Base-by-base conservation (phyloP, 129 eudicot genomes). In the Chrysanthemum makinoi region DNA sequence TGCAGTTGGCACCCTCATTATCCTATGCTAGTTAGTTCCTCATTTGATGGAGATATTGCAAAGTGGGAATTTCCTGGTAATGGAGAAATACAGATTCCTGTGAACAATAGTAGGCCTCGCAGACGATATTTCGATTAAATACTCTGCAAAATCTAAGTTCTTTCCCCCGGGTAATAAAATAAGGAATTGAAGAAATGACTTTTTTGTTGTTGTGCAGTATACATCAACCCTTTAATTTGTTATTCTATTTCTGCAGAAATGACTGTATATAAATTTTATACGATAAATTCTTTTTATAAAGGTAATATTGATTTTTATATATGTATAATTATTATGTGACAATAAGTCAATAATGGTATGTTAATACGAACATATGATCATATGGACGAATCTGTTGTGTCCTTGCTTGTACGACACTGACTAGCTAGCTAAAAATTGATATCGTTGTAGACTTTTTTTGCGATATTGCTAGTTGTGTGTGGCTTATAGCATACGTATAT, bases 1-100 rank as follows among this genome's bases (percentile, higher is more conserved):
- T 94, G 99, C 56, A 88, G 87, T 69, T 94, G 99, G 97, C 99
- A 94, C 72, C 97, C 99, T 11, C 43, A 62, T 26, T 90, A 90
- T 65, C 99, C 99, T 5, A 82, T 81, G 84, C 86, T 94, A 7
- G 89, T 90, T 20, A 94, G 99, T 75, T 94, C 99, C 3, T 88
- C 97, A 30, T 94, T 93, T 86, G 99, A 87, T 51, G 97, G 97
- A 24, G 86, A 80, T 56, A 58, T 94, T 13, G 89, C 86, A 72
- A 94, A 86, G 73, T 90, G 99, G 91, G 98, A 94, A 51, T 84
- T 82, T 66, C 86, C 86, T 10, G 92, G 87, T 28, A 80, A 47
- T 24, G 88, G 75, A 48, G 86, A 87, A 33, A 80, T 46, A 16
- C 72, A 58, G 14, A 18, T 61, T 13, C 89, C 76, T 3, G 20